These are phyloP conservation scores for Hortiboletus flavorubellus DNA, from an alignment of 768 basidiomycete genomes.

Conservation along the genomic window DNA sequence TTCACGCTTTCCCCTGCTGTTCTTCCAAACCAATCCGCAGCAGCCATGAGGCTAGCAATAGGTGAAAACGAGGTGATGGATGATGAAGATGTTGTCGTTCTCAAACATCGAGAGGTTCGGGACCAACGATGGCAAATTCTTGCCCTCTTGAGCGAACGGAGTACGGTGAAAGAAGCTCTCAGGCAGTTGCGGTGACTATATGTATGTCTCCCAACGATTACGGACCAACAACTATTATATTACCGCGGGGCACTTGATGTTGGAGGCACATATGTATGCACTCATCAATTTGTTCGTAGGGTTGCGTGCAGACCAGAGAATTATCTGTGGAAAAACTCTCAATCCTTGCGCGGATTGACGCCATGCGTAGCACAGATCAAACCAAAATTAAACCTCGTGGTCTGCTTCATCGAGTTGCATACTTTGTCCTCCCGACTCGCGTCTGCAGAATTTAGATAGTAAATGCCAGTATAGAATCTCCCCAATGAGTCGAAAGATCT, in stretches of 20 bases:
- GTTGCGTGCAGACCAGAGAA: neutral
- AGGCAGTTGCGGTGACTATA: constrained; percentile 34
- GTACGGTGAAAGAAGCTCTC: constrained; percentile 61
- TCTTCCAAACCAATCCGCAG: constrained; percentile 75
- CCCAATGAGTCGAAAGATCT: neutral
- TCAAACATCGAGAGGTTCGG: constrained; percentile 61
- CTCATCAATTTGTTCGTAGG: neutral
- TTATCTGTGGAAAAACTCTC: no score
- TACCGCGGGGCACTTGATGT: neutral
- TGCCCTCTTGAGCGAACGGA: constrained; percentile 69
- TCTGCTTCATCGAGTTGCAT: no score
- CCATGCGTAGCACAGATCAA: neutral
- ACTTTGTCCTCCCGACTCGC: neutral
- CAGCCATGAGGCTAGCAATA: constrained; percentile 65
- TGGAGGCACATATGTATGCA: neutral
- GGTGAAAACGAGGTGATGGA: constrained; percentile 48
- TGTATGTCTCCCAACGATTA: neutral
- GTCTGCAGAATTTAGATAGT: neutral
- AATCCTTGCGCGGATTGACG: neutral
- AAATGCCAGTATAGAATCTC: neutral
- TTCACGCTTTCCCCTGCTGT: constrained; percentile 75
- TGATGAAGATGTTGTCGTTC: constrained; percentile 46
- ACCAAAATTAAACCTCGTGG: neutral
- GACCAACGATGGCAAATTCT: constrained; percentile 78
- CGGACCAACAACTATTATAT: neutral